Percentiles rank a stretch among this genome's conserved stretches.
phyloP scores from a whole-genome alignment of 805 yeast species.

The Jamesozyma piceae region DNA sequence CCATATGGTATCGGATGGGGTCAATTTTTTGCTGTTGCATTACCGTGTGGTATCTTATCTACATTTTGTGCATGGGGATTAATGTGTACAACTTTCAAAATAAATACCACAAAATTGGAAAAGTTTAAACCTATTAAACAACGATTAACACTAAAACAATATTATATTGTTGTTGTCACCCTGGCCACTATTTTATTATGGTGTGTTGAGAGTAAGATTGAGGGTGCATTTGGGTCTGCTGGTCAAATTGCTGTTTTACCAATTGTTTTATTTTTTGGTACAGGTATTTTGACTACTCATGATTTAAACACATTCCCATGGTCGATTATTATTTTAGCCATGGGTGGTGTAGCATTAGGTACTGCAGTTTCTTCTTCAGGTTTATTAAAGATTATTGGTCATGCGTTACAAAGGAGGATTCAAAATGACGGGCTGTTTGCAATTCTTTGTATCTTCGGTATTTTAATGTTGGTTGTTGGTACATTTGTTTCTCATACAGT shows the following conservation, averaged over 20 bases:
- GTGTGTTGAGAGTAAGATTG: conserved; percentile 77
- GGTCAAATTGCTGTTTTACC: conserved; percentile 88
- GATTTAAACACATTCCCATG: conserved; percentile 93
- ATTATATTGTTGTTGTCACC: conserved; percentile 62
- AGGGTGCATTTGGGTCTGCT: conserved; percentile 75
- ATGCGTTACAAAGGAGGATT: conserved; percentile 53
- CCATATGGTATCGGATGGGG: conserved; percentile 70
- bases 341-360: conserved; percentile 96
- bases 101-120: conserved; percentile 38
- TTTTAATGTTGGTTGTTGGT: conserved; percentile 75
- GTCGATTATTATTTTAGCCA: conserved; percentile 90
- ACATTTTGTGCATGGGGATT: conserved; percentile 63
- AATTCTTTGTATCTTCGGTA: conserved; percentile 71
- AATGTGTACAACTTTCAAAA: conserved; percentile 46
- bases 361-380: conserved; percentile 92
- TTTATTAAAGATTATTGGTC: conserved; percentile 68
- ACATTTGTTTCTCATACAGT: conserved; percentile 96
- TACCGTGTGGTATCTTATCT: conserved; percentile 66
- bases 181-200: conserved; percentile 69
- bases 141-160: conserved; percentile 59
- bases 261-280: conserved; percentile 76
- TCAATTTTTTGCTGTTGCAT: conserved; percentile 81
- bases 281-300: conserved; percentile 72
- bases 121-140: conserved; percentile 48
- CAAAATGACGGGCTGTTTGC: conserved; percentile 56